Percentiles rank a stretch among this genome's conserved stretches.
phyloP scores from a whole-genome alignment of 139 green algal species.

The Picochlorum sp. region DNA sequence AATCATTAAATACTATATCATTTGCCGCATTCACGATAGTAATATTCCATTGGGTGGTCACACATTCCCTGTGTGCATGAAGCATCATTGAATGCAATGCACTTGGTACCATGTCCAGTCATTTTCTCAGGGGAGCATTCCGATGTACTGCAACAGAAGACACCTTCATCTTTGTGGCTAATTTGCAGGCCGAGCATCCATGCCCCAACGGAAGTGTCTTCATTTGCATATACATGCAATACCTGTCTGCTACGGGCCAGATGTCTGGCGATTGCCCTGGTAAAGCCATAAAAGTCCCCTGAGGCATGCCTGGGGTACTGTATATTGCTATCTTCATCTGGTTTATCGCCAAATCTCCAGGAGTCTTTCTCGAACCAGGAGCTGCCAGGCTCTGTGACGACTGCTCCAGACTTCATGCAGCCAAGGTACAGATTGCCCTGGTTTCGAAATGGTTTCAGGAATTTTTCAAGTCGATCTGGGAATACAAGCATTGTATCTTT shows the following conservation, averaged over 20 bases:
- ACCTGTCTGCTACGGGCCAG: conserved; percentile 40
- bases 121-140: too few species aligned
- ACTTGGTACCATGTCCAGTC: too few species aligned
- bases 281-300: conserved; percentile 48
- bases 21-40: too few species aligned
- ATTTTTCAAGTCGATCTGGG: conserved; percentile 31
- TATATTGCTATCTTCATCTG: conserved; percentile 14
- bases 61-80: too few species aligned
- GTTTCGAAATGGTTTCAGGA: conserved; percentile 25
- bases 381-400: conserved; percentile 40
- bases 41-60: too few species aligned
- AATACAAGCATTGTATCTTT: conserved; percentile 54
- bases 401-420: conserved; percentile 60
- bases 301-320: not conserved
- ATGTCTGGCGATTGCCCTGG: conserved; percentile 42
- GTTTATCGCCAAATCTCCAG: conserved; percentile 45
- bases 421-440: conserved; percentile 60
- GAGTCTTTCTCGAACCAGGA: conserved; percentile 54
- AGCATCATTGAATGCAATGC: too few species aligned
- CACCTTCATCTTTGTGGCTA: conserved; percentile 47
- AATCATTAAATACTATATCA: too few species aligned
- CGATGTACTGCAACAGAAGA: conserved; percentile 43
- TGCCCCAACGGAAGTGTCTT: conserved; percentile 63
- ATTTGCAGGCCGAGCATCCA: conserved; percentile 68
- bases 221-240: conserved; percentile 57